Evolutionary conservation across 2,329 filamentous ascomycete species (phyloP), one percentile per base, ranked within the genome.

Genomic region (Zymoseptoria ardabiliae): DNA sequence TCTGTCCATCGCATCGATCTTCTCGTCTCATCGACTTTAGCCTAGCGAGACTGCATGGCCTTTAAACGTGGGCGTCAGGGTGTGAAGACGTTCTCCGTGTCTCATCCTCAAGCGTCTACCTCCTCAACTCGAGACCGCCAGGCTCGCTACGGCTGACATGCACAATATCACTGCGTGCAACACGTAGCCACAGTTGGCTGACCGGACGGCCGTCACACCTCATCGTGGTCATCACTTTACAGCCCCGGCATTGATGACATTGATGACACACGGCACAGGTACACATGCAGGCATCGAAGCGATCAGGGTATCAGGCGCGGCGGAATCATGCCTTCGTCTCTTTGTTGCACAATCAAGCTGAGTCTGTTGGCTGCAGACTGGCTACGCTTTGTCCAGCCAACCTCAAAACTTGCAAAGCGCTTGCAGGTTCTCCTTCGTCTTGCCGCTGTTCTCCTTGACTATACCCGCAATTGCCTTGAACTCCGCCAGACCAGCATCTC

Each of bases 381-480:
- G 9, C 51, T 22, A 11, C 25, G 35, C 23, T n/a, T 20, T 19
- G 35, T 41, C 23, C 54, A 19, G 30, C 54, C 35, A 55, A 23
- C n/a, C 35, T 58, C 66, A 84, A 62, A 83, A 81, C 74, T 82
- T 86, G 66, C 87, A 82, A 70, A 96, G 76, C 2, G 81, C 82
- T 67, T 83, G 79, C 70, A 96, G 75, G 5, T 82, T 83, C 53
- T 79, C 80, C 77, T 84, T 90, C 0, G 92, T 96, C 66, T 85
- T 85, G 53, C 80, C 78, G 67, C 82, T 82, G 7, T 82, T 86
- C 67, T 90, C 89, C 80, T 93, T 96, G 58, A 97, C 89, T 58
- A 97, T 70, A 57, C 79, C 81, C 63, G 89, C 86, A 53, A 97
- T 80, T 22, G 79, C 79, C 76, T 83, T 88, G 72, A 97, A 97